phyloP scores from a whole-genome alignment of 495 filamentous ascomycete species.

The Aspergillus nanangensis region DNA sequence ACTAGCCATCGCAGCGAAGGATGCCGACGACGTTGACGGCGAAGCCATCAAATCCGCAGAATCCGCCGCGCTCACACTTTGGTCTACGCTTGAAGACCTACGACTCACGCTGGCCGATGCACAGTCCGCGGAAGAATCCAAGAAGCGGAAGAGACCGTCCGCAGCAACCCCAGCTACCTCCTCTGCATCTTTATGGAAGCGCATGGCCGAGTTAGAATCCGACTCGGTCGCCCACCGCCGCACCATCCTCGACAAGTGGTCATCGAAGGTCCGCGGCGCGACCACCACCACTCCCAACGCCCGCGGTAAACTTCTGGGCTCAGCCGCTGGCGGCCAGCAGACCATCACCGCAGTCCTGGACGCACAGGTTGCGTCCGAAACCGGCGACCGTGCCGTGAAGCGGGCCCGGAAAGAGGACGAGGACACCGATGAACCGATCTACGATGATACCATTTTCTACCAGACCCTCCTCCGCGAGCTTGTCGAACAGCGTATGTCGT shows the following conservation, averaged over 20 bases:
- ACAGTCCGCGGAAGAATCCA: slow-evolving; percentile 39
- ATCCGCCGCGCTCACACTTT: slow-evolving; percentile 79
- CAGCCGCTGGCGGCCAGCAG: slow-evolving; percentile 40
- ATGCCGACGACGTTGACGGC: slow-evolving; percentile 32
- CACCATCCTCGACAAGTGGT: slow-evolving; percentile 44
- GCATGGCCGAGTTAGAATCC: slow-evolving; percentile 64
- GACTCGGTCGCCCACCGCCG: slow-evolving; percentile 39
- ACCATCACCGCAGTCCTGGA: slow-evolving; percentile 68
- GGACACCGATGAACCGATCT: slow-evolving; percentile 46
- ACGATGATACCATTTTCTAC: slow-evolving; percentile 94
- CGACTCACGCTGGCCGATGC: slow-evolving; percentile 55
- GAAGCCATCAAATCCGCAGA: slow-evolving; percentile 70
- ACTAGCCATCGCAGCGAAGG: slow-evolving; percentile 40
- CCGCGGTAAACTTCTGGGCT: slow-evolving; percentile 42
- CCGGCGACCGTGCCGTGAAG: slow-evolving; percentile 62
- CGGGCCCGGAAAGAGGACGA: slow-evolving; percentile 28
- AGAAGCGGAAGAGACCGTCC: slow-evolving; percentile 55
- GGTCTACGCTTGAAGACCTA: slow-evolving; percentile 75
- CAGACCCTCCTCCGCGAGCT: slow-evolving; percentile 86
- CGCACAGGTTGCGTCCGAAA: slow-evolving; percentile 63
- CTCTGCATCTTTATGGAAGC: slow-evolving; percentile 61
- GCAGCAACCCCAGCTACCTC: slow-evolving; percentile 46
- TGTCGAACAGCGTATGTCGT: slow-evolving; percentile 72
- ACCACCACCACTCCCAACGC: slow-evolving; percentile 30
- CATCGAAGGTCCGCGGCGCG: slow-evolving; percentile 46